These are phyloP conservation scores for Magnaporthiopsis rhizophila DNA, from an alignment of 2,329 filamentous ascomycete species.

Conservation along the genomic window DNA sequence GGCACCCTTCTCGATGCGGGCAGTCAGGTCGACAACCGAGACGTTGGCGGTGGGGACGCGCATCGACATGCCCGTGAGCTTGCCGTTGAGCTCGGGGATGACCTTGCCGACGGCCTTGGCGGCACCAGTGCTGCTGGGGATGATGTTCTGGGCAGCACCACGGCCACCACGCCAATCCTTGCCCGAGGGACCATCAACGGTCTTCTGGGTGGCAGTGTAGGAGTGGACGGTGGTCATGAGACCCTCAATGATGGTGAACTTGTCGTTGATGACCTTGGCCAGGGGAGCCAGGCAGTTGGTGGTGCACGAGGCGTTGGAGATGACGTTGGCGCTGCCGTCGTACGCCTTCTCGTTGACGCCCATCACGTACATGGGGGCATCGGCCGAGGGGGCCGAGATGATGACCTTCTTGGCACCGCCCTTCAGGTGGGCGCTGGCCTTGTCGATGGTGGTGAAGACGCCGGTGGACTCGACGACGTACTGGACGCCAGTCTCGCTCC, in stretches of 20 bases:
- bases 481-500: slow-evolving; percentile 76
- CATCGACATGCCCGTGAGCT: slow-evolving; percentile 99
- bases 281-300: slow-evolving; percentile 99
- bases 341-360: slow-evolving; percentile 96
- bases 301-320: slow-evolving; percentile 99
- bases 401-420: slow-evolving; percentile 97
- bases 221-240: slow-evolving; percentile 99
- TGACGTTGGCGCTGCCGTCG: slow-evolving; percentile 82
- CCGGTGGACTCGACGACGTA: slow-evolving; percentile 98
- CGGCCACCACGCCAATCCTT: slow-evolving; percentile 99
- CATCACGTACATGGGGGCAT: slow-evolving; percentile 99
- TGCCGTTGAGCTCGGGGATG: slow-evolving; percentile 95
- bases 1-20: slow-evolving; percentile 85
- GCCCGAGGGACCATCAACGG: slow-evolving; percentile 90
- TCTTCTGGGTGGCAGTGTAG: slow-evolving; percentile 99
- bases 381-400: slow-evolving; percentile 85
- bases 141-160: slow-evolving; percentile 99
- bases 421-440: slow-evolving; percentile 89
- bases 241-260: slow-evolving; percentile 95
- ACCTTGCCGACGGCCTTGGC: slow-evolving; percentile 99
- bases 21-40: slow-evolving; percentile 96
- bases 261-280: slow-evolving; percentile 98
- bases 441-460: slow-evolving; percentile 98
- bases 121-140: slow-evolving; percentile 96
- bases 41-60: slow-evolving; percentile 98